A percentile compares a stretch with the other conserved stretches of the same genome.
Evolutionary conservation across 345 rosid genomes (phyloP).

Genomic region (Camelina laxa): DNA sequence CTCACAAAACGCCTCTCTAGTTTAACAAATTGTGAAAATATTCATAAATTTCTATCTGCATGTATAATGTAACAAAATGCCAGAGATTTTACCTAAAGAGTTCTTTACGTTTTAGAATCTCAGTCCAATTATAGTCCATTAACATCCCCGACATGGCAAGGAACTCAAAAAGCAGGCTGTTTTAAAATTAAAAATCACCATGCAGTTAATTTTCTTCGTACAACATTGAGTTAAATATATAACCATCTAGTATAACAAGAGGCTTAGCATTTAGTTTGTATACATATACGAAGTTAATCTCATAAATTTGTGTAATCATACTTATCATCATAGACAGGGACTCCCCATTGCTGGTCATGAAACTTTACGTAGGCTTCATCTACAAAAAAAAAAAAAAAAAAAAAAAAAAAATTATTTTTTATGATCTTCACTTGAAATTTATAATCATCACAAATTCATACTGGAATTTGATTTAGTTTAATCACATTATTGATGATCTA

Average conservation of each 20-base stretch:
- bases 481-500: slow-evolving; percentile 5
- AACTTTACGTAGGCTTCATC: slow-evolving; percentile 82
- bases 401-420: background rate
- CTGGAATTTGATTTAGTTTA: background rate
- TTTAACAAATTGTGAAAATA: slow-evolving; percentile 12
- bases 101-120: slow-evolving; percentile 77
- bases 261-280: background rate
- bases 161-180: slow-evolving; percentile 88
- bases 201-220: background rate
- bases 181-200: slow-evolving; percentile 12
- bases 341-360: slow-evolving; percentile 98
- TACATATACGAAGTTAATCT: background rate
- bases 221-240: background rate
- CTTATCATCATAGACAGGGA: slow-evolving; percentile 92
- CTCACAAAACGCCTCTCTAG: slow-evolving; percentile 75
- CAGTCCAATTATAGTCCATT: slow-evolving; percentile 99
- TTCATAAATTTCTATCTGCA: background rate
- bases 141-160: slow-evolving; percentile 90
- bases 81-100: slow-evolving; percentile 56
- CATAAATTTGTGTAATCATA: slow-evolving; percentile 44
- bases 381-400: slow-evolving; percentile 42
- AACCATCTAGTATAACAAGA: background rate
- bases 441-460: background rate
- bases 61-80: background rate
- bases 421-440: background rate